Percentiles rank a stretch among this genome's conserved stretches.
These are phyloP conservation scores for Saturnispora diversa DNA, from an alignment of 805 yeast species.

Conservation along the genomic window DNA sequence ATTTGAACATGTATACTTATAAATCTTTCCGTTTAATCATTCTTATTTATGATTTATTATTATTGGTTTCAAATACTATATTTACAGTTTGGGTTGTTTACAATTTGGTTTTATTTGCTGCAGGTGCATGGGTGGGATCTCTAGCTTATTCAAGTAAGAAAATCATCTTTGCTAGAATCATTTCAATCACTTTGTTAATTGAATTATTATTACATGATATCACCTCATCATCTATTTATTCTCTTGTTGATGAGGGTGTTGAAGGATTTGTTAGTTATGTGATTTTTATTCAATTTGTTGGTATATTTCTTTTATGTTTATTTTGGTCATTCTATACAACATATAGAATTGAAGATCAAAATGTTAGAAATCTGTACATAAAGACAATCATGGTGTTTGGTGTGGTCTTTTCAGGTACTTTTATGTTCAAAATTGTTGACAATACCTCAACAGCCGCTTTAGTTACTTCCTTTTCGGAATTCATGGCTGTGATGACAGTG, in stretches of 20 bases:
- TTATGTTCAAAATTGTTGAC: conserved; percentile 9
- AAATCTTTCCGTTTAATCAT: conserved; percentile 15
- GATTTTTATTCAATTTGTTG: conserved; percentile 22
- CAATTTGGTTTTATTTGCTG: conserved; percentile 25
- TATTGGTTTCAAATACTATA: conserved; percentile 20
- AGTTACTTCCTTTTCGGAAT: conserved; percentile 19
- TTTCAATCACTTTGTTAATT: conserved; percentile 19
- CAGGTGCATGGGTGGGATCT: conserved; percentile 20
- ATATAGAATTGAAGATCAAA: conserved; percentile 15
- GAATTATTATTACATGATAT: conserved; percentile 26
- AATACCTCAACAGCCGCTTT: conserved; percentile 12
- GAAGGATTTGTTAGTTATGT: conserved; percentile 17
- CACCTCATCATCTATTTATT: conserved; percentile 24
- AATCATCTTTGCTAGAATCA: conserved; percentile 16
- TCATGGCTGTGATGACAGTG: conserved; percentile 18
- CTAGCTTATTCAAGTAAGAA: conserved; percentile 9
- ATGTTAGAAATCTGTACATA: conserved; percentile 12
- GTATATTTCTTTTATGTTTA: conserved; percentile 14
- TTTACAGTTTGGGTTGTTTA: conserved; percentile 28
- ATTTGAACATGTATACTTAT: conserved; percentile 26
- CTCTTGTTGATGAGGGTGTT: conserved; percentile 22
- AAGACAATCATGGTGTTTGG: conserved; percentile 9
- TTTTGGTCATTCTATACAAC: conserved; percentile 20
- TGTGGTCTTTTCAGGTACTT: conserved; percentile 17
- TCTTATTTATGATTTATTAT: conserved; percentile 18